These are phyloP conservation scores for Toxoplasma gondii DNA, from an alignment of 169 alveolate species.

Conservation along the genomic window DNA sequence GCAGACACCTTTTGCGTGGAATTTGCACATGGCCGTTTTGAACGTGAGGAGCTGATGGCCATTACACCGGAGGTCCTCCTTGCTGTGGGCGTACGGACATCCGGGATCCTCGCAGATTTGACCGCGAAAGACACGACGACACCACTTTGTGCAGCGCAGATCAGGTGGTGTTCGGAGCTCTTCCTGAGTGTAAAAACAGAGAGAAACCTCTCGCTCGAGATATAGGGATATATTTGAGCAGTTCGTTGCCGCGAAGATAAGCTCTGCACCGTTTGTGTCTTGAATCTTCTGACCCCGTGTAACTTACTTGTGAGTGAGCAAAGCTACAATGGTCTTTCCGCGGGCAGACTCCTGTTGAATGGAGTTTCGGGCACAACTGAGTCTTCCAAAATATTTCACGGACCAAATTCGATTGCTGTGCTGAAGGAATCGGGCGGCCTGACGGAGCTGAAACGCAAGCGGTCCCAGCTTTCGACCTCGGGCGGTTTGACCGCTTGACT, in stretches of 20 bases:
- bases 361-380: slow-evolving; percentile 10
- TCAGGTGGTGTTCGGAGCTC: slow-evolving; percentile 24
- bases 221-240: too few species aligned
- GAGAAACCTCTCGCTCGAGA: background rate
- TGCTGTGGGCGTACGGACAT: slow-evolving; percentile 37
- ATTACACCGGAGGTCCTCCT: slow-evolving; percentile 29
- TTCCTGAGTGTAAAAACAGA: background rate
- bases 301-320: slow-evolving; percentile 17
- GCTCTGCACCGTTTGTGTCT: too few species aligned
- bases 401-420: background rate
- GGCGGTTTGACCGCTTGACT: background rate
- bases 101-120: background rate
- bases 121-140: slow-evolving; percentile 38
- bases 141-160: slow-evolving; percentile 45
- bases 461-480: background rate
- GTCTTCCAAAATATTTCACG: slow-evolving; percentile 31
- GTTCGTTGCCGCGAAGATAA: too few species aligned
- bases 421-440: background rate
- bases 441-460: background rate
- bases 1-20: slow-evolving; percentile 27
- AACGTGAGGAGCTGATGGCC: slow-evolving; percentile 30
- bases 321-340: slow-evolving; percentile 34
- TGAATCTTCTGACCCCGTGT: too few species aligned
- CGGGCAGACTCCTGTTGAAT: slow-evolving; percentile 10
- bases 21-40: slow-evolving; percentile 37